Base-by-base conservation (phyloP, 1,284 basidiomycete genomes). In the Cryptococcus floricola region DNA sequence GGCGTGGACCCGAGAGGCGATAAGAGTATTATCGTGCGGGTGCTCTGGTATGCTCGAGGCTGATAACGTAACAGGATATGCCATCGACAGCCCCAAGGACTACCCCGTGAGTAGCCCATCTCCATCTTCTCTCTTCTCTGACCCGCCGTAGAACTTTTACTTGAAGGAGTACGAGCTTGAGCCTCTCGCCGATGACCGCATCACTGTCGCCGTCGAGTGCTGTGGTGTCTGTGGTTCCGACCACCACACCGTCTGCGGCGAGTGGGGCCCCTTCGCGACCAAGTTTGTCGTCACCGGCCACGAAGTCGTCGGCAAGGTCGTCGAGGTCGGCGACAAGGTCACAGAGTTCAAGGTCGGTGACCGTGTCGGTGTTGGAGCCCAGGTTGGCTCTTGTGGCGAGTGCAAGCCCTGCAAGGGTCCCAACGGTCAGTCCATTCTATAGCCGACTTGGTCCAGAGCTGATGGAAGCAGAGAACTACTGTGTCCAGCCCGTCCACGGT, bases 161-260 rank as follows among this genome's bases (percentile, higher is more conserved):
- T 54, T 92, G 82, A 89, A 60, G 52, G 67, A 87, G 80, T 69
- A 84, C 62, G 89, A 85, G 82, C 81, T 84, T 68, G 74, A 76
- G 67, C 87, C 84, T 77, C 71, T 81, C 39, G 87, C 88, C 73
- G 81, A 84, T 49, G 67, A 76, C 61, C 74, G 82, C 45, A 55
- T 68, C 16, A 65, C 63, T n/a, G 46, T 64, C 18, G 62, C 53
- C 38, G 65, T 68, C 42, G 63, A 68, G 45, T 58, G 56, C 55
- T 69, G 67, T 56, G 67, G 67, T 53, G 62, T 62, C 44, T 62
- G 60, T 47, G 62, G 61, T 39, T 58, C 52, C 50, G 59, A 60
- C 50, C 59, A 60, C 59, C 83, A 84, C 64, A 83, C 83, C n/a
- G 69, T 81, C 57, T 72, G 68, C 23, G 71, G 71, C 14, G 81